A percentile compares a stretch with the other conserved stretches of the same genome.
phyloP scores from a whole-genome alignment of 2,329 filamentous ascomycete species.

The Aureobasidium leucospermi region DNA sequence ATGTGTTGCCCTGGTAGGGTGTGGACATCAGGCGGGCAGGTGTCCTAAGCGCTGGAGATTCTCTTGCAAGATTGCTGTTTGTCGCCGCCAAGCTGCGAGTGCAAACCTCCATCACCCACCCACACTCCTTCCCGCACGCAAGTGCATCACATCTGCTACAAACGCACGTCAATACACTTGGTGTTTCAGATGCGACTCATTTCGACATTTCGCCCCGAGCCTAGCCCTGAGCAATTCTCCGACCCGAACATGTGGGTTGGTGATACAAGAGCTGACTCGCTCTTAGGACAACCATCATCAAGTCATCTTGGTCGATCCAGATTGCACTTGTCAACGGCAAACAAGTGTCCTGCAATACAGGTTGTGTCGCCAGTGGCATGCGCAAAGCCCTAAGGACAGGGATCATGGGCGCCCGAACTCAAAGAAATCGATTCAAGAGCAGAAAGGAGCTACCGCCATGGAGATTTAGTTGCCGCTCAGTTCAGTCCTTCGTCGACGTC shows the following conservation, averaged over 20 bases:
- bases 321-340: neutral
- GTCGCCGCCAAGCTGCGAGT: neutral
- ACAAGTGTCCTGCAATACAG: neutral
- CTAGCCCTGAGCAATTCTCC: neutral
- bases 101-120: neutral
- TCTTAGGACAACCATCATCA: neutral
- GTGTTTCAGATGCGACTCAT: slow-evolving; percentile 1
- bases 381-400: neutral
- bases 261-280: neutral
- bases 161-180: slow-evolving; percentile 7
- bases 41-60: neutral
- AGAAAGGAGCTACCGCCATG: neutral
- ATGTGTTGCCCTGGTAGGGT: neutral
- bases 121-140: too few species aligned
- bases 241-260: neutral
- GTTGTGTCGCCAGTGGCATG: neutral
- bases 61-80: neutral
- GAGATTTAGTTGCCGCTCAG: neutral
- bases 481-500: too few species aligned
- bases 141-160: slow-evolving; percentile 3
- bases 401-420: neutral
- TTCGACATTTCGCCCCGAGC: neutral
- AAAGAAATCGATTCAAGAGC: neutral
- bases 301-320: neutral
- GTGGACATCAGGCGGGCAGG: neutral